Conservation (phyloP, 192 early-diverging fungal species). For the Backusella tuberculispora region DNA sequence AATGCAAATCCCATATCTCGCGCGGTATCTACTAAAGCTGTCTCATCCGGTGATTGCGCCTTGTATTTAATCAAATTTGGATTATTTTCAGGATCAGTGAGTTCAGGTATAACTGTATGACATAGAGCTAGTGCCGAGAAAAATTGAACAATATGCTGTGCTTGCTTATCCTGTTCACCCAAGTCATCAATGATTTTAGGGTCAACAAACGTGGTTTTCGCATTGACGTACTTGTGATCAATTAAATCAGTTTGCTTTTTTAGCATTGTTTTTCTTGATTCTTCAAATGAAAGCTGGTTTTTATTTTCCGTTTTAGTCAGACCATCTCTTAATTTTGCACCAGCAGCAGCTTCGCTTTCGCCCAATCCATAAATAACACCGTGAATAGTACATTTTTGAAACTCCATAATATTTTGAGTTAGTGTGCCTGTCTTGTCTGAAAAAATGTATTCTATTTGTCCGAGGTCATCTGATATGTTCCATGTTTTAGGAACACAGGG, state of each 20-base stretch:
- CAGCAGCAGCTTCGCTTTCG: constrained; percentile 55
- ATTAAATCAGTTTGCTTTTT: constrained; percentile 56
- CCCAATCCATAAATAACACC: constrained; percentile 62
- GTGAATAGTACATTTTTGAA: constrained; percentile 67
- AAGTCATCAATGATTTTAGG: constrained; percentile 39
- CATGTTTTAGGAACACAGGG: constrained; percentile 69
- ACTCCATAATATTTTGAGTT: constrained; percentile 81
- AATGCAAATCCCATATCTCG: constrained; percentile 84
- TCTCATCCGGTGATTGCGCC: constrained; percentile 93
- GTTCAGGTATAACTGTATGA: constrained; percentile 64
- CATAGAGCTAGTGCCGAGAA: constrained; percentile 64
- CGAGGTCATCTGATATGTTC: constrained; percentile 74
- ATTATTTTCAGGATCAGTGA: constrained; percentile 46
- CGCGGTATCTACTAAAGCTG: constrained; percentile 85
- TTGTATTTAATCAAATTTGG: constrained; percentile 74
- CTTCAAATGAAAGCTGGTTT: constrained; percentile 22
- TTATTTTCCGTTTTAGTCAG: constrained; percentile 14
- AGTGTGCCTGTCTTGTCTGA: constrained; percentile 84
- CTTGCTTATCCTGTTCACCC: constrained; percentile 11
- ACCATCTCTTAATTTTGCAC: constrained; percentile 35
- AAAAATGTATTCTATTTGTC: constrained; percentile 81
- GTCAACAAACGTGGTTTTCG: constrained; percentile 71
- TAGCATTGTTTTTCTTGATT: constrained; percentile 57
- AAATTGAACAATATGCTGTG: constrained; percentile 42
- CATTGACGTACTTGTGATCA: constrained; percentile 62